Evolutionary conservation across 768 basidiomycete genomes (phyloP).

Genomic region (Nidularia pulvinata): DNA sequence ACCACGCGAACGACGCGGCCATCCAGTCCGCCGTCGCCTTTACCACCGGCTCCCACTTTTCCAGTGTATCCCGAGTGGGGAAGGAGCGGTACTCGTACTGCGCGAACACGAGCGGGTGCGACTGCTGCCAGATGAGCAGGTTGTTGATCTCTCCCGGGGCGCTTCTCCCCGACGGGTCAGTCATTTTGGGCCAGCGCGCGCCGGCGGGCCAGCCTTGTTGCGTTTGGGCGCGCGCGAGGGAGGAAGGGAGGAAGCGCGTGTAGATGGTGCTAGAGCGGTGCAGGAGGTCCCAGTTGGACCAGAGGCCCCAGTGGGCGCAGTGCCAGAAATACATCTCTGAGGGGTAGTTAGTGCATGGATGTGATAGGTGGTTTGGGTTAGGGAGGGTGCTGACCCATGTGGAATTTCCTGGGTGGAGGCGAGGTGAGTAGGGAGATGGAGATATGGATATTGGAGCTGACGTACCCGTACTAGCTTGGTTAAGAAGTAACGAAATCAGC

Average conservation of each 20-base stretch:
- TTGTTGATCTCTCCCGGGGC: slow-evolving; percentile 64
- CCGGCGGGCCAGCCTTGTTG: slow-evolving; percentile 53
- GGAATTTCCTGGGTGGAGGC: slow-evolving; percentile 45
- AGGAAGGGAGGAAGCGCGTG: slow-evolving; percentile 41
- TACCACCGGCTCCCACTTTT: slow-evolving; percentile 53
- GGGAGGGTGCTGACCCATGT: slow-evolving; percentile 38
- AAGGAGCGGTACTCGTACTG: slow-evolving; percentile 53
- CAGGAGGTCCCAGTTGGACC: slow-evolving; percentile 62
- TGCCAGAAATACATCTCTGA: slow-evolving; percentile 62
- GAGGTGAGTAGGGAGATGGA: not conserved
- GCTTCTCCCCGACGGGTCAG: slow-evolving; percentile 56
- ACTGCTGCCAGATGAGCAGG: slow-evolving; percentile 63
- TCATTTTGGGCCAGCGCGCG: slow-evolving; percentile 69
- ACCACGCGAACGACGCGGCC: slow-evolving; percentile 49
- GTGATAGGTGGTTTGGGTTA: not conserved
- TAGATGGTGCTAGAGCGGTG: slow-evolving; percentile 41
- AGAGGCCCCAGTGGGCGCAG: slow-evolving; percentile 55
- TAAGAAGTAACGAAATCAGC: not conserved
- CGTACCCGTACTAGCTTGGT: slow-evolving; percentile 32
- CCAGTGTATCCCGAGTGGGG: slow-evolving; percentile 31
- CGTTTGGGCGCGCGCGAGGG: slow-evolving; percentile 44
- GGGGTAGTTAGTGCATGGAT: not conserved
- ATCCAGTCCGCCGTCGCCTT: slow-evolving; percentile 59
- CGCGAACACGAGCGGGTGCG: slow-evolving; percentile 59
- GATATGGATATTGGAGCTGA: not conserved